Base-by-base conservation (phyloP, 2,329 filamentous ascomycete genomes). In the Botryotinia globosa region DNA sequence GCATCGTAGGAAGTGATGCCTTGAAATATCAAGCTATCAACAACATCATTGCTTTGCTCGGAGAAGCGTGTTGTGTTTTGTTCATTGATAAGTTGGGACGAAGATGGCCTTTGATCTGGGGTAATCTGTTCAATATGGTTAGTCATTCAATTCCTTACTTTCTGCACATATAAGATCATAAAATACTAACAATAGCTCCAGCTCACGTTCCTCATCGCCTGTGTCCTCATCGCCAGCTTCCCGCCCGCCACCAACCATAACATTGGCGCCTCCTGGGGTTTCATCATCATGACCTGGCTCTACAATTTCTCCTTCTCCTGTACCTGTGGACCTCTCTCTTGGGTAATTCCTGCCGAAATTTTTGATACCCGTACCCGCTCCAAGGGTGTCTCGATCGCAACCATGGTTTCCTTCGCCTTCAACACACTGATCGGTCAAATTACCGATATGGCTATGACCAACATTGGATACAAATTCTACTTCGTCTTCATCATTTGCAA, bases 271-370 rank as follows among this genome's bases (percentile, higher is more conserved):
- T 85, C 86, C 10, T 93, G 91, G 90, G 91, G 88, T 1, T 95
- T 94, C 81, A 94, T 54, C 37, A 29, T n/a, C 64, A 78, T 75
- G 73, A 94, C 92, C 1, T 94, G 92, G 92, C 80, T 92, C 1
- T 94, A 93, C 85, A 94, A 94, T 82, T 91, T 94, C 83, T 90
- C 86, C 61, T 94, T 93, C 85, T 90, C 87, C 5, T 86, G 87
- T 48, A 91, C 90, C 3, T 92, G 90, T 73, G 92, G 92, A 34
- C 91, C 92, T 0, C 82, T 94, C 1, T 85, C 87, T 32, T 87
- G 82, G 76, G 72, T 75, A n/a, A 74, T 77, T 20, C 74, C 75
- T 76, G 20, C 91, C 67, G 91, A 93, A 79, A 91, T 93, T 58
- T 94, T 94, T 82, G 92, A 94, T 81, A 94, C 90, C 3, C 88